Conservation (phyloP, 108 stramenopile genomes). For the Mediolabrus comicus region DNA sequence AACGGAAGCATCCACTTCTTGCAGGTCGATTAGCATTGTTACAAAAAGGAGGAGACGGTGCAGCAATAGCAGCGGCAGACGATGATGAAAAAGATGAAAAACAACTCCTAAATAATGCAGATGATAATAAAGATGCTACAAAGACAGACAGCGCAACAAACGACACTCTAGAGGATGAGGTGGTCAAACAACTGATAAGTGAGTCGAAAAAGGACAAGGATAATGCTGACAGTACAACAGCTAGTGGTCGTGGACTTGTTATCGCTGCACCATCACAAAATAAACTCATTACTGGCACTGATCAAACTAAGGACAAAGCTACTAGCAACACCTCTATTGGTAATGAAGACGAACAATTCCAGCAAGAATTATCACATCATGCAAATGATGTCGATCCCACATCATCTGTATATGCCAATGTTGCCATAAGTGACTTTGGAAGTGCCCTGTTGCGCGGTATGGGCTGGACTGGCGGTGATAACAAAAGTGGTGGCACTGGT, state of each 20-base stretch:
- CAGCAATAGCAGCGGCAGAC: conserved; percentile 7
- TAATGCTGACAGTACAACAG: not conserved
- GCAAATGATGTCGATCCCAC: conserved; percentile 48
- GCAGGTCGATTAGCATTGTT: not conserved
- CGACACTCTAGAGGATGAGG: conserved; percentile 6
- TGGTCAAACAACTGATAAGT: conserved; percentile 13
- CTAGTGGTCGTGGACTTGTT: conserved; percentile 2
- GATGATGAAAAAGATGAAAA: conserved; percentile 6
- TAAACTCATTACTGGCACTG: conserved; percentile 15
- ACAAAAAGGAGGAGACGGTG: not conserved
- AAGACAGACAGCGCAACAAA: not conserved
- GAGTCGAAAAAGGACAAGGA: conserved; percentile 7
- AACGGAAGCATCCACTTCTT: conserved; percentile 9
- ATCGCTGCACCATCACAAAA: conserved; percentile 30
- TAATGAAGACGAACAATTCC: conserved; percentile 27
- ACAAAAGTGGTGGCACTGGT: not conserved
- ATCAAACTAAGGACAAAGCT: too few species aligned
- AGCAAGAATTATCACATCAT: conserved; percentile 34
- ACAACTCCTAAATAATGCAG: not conserved
- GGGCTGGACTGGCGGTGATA: conserved; percentile 78
- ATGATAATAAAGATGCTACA: not conserved
- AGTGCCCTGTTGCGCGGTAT: conserved; percentile 87
- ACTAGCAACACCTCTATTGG: not conserved
- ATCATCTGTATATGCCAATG: conserved; percentile 59
- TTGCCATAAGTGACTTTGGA: conserved; percentile 86